Evolutionary conservation across 495 filamentous ascomycete genomes (phyloP), one percentile per base, ranked within the genome.

Genomic region (Sordaria brevicollis): DNA sequence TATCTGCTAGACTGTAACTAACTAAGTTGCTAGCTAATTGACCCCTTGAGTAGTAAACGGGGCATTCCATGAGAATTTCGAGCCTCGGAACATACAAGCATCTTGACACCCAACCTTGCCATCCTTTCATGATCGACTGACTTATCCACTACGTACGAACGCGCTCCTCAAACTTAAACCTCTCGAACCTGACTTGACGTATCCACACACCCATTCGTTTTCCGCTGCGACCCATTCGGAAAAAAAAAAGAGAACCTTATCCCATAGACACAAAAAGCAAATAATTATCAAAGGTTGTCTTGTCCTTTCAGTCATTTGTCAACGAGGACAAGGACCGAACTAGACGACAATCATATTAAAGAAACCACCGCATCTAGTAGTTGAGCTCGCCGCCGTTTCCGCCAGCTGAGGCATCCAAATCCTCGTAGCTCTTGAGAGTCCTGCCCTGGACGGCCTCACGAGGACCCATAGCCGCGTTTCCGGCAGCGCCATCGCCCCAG

Each of bases 401-500:
- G 17, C 84, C 84, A 15, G 84, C 83, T 35, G 86, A 84, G 17
- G 95, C 94, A 82, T 99, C 95, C 2, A 99, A 82, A 80, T 99
- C 95, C 79, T 98, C 96, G 79, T 99, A 99, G 78, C 92, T 96
- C 85, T 95, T 97, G 37, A 99, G 76, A 49, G 91, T 96, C 62
- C 95, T 87, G 4, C 96, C 95, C 72, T 93, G 90, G 2, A 96
- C 92, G 1, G 94, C 92, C 80, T 96, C 93, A 17, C 90, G 83
- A 3, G 93, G 93, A 3, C 91, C 91, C 71, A 93, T 88, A 1
- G 90, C 88, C 62, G 90, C 90, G 68, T 83, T 84, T 3, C 89
- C 88, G 66, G 87, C 86, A 38, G 86, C 81, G 69, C 89, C 86
- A 73, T 91, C 83, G 67, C 87, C 84, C 89, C 89, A 88, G 72